Evolutionary conservation across 352 stramenopile species (phyloP).

Genomic region (Phytophthora syringae): DNA sequence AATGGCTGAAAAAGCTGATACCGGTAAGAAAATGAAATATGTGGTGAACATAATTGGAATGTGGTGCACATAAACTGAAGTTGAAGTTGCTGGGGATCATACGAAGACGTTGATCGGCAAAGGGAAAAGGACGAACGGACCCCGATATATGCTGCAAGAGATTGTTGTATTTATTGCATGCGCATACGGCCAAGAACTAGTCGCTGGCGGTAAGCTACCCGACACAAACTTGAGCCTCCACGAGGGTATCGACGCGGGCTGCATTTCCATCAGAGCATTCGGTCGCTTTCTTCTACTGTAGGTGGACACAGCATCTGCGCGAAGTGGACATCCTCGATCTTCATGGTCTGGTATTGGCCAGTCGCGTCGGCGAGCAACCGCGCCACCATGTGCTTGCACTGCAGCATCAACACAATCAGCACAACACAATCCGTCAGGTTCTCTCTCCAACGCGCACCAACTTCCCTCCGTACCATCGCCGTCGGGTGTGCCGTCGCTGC

Average conservation of each 20-base stretch:
- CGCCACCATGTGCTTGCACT: slow-evolving; percentile 83
- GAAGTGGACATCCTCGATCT: slow-evolving; percentile 63
- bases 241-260: too few relatives aligned
- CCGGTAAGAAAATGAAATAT: too few relatives aligned
- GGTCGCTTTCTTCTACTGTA: not conserved
- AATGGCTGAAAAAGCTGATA: not conserved
- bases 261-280: too few relatives aligned
- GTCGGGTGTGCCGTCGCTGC: slow-evolving; percentile 41
- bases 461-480: slow-evolving; percentile 53
- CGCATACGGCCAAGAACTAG: too few relatives aligned
- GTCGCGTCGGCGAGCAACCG: slow-evolving; percentile 64
- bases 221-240: too few relatives aligned
- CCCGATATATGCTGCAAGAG: too few relatives aligned
- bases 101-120: too few relatives aligned
- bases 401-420: not conserved
- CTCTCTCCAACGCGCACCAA: not conserved
- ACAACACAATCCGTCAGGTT: not conserved
- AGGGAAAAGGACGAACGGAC: too few relatives aligned
- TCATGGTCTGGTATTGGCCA: slow-evolving; percentile 48
- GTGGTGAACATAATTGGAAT: too few relatives aligned
- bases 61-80: slow-evolving; percentile 10
- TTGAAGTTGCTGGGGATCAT: slow-evolving; percentile 21
- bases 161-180: too few relatives aligned
- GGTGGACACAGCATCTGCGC: slow-evolving; percentile 65
- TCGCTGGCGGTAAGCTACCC: too few relatives aligned